Evolutionary conservation across 1,284 basidiomycete species (phyloP).

Genomic region (Rhizopogon hawkerae): DNA sequence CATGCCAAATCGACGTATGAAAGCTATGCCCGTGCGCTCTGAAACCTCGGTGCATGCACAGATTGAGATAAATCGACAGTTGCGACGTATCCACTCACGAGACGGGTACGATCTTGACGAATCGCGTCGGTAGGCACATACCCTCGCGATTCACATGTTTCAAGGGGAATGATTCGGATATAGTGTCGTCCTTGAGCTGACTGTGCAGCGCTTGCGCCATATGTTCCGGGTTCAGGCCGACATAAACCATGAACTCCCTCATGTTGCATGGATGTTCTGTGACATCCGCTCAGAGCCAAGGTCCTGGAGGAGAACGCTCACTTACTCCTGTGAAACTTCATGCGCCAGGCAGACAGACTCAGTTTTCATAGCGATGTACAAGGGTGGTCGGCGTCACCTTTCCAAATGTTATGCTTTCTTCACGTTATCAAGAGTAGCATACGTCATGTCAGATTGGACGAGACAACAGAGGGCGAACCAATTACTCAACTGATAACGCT

Average conservation of each 20-base stretch:
- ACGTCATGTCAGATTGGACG: conserved; percentile 10
- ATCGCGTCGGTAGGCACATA: conserved; percentile 53
- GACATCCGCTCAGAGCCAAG: conserved; percentile 6
- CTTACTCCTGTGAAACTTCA: conserved; percentile 53
- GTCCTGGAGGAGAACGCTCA: conserved; percentile 6
- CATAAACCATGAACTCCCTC: conserved; percentile 68
- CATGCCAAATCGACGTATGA: conserved; percentile 71
- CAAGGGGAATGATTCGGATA: conserved; percentile 55
- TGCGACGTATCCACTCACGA: conserved; percentile 39
- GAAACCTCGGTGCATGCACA: background rate
- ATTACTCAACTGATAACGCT: conserved; percentile 57
- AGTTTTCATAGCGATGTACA: background rate
- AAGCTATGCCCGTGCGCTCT: conserved; percentile 64
- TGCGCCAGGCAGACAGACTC: background rate
- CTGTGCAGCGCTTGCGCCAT: conserved; percentile 58
- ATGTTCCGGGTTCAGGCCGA: conserved; percentile 53
- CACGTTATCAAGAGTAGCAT: background rate
- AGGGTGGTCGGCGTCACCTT: conserved; percentile 40
- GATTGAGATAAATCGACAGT: background rate
- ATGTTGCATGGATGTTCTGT: conserved; percentile 73
- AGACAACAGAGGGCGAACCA: background rate
- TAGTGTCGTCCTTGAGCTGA: conserved; percentile 54
- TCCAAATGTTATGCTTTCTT: conserved; percentile 69
- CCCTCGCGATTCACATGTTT: conserved; percentile 46
- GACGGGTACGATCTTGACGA: conserved; percentile 64